Evolutionary conservation across 106 monocot genomes (phyloP).

Genomic region (Triglochin maritima): DNA sequence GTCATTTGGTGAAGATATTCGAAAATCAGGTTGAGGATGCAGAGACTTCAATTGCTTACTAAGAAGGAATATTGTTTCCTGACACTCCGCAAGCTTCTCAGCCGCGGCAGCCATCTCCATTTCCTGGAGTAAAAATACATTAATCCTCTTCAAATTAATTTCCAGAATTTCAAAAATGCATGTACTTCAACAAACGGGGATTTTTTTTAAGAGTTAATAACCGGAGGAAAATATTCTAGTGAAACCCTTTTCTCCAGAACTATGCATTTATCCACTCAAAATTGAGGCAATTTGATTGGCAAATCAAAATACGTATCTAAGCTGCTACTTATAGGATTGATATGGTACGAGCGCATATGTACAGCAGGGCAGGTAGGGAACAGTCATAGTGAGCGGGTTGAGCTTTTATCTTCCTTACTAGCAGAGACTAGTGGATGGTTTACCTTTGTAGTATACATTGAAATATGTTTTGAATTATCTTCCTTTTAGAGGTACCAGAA

Average conservation of each 20-base stretch:
- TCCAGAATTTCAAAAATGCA: not conserved
- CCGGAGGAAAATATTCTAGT: not conserved
- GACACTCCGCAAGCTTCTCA: slow-evolving; percentile 89
- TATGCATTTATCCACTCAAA: not conserved
- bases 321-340: too few relatives aligned
- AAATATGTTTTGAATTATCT: not conserved
- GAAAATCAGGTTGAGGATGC: slow-evolving; percentile 34
- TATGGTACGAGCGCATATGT: too few relatives aligned
- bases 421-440: too few relatives aligned
- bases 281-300: not conserved
- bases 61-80: slow-evolving; percentile 83
- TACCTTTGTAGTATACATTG: not conserved
- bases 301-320: not conserved
- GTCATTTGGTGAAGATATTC: slow-evolving; percentile 17
- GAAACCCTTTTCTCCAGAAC: not conserved
- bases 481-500: not conserved
- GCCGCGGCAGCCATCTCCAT: slow-evolving; percentile 86
- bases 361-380: too few relatives aligned
- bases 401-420: too few relatives aligned
- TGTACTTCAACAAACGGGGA: not conserved
- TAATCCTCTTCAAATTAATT: too few relatives aligned
- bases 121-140: slow-evolving; percentile 30
- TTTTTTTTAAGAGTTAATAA: not conserved
- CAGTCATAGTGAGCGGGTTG: too few relatives aligned
- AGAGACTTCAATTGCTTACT: slow-evolving; percentile 62